Percentiles rank a stretch among this genome's conserved stretches.
phyloP scores from a whole-genome alignment of 257 asterid genomes.

The Solanum appendiculatum region DNA sequence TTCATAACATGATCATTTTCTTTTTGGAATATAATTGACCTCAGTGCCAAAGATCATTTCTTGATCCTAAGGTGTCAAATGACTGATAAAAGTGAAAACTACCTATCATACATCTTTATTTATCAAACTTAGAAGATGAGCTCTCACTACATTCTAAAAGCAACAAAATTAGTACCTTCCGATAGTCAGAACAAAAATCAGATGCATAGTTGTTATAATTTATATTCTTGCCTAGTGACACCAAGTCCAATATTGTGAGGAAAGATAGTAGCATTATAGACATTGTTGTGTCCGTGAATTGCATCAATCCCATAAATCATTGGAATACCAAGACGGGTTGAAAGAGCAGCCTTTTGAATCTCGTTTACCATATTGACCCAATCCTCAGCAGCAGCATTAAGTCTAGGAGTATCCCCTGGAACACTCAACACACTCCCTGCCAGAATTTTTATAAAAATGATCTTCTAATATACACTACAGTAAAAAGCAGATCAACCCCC shows the following conservation, averaged over 20 bases:
- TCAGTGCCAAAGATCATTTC: background rate
- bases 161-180: background rate
- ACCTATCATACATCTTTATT: background rate
- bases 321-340: constrained; percentile 28
- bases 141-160: background rate
- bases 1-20: background rate
- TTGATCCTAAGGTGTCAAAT: background rate
- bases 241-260: constrained; percentile 37
- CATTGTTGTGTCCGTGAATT: constrained; percentile 29
- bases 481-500: background rate
- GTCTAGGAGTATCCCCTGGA: constrained; percentile 28
- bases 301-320: constrained; percentile 37
- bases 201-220: background rate
- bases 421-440: constrained; percentile 34
- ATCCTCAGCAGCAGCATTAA: constrained; percentile 19
- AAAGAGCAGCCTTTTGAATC: constrained; percentile 20
- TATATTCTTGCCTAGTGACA: constrained; percentile 22
- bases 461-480: background rate
- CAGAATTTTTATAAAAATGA: background rate
- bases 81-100: background rate
- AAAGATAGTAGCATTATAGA: constrained; percentile 26
- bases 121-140: background rate
- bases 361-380: constrained; percentile 27
- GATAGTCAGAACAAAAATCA: background rate
- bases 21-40: background rate